These are phyloP conservation scores for Wickerhamiella dianesei DNA, from an alignment of 805 yeast genomes.

Conservation along the genomic window DNA sequence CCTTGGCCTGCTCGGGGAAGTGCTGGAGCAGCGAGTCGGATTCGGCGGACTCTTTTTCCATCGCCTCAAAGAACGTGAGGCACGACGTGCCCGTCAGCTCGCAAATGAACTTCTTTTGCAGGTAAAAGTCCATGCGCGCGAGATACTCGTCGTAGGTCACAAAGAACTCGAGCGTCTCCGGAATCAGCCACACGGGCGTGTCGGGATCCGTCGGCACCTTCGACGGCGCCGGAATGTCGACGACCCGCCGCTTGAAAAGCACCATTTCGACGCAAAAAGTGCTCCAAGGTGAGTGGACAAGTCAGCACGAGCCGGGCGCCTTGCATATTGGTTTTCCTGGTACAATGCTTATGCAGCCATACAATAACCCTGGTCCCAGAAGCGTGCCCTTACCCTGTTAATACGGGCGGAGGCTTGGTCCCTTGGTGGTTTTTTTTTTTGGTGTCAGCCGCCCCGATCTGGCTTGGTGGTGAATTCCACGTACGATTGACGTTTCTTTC, in stretches of 20 bases:
- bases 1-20: conserved; percentile 85
- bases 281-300: neutral
- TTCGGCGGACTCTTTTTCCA: conserved; percentile 46
- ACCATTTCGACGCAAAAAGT: conserved; percentile 19
- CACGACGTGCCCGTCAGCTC: conserved; percentile 92
- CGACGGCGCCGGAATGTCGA: conserved; percentile 20
- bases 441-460: too few relatives aligned
- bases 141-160: conserved; percentile 61
- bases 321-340: neutral
- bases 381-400: neutral
- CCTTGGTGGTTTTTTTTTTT: too few relatives aligned
- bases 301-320: neutral
- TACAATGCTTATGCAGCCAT: neutral
- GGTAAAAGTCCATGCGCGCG: conserved; percentile 29
- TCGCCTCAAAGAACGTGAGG: conserved; percentile 81
- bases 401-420: too few relatives aligned
- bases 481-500: too few relatives aligned
- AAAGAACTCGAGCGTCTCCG: conserved; percentile 85
- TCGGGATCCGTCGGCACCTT: conserved; percentile 20
- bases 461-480: too few relatives aligned
- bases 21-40: conserved; percentile 50
- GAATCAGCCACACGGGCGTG: conserved; percentile 65
- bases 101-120: conserved; percentile 67
- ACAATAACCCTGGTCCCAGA: neutral
- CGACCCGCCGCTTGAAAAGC: conserved; percentile 27